Conservation (phyloP, 164 flowering plant genomes). For the Macadamia integrifolia region DNA sequence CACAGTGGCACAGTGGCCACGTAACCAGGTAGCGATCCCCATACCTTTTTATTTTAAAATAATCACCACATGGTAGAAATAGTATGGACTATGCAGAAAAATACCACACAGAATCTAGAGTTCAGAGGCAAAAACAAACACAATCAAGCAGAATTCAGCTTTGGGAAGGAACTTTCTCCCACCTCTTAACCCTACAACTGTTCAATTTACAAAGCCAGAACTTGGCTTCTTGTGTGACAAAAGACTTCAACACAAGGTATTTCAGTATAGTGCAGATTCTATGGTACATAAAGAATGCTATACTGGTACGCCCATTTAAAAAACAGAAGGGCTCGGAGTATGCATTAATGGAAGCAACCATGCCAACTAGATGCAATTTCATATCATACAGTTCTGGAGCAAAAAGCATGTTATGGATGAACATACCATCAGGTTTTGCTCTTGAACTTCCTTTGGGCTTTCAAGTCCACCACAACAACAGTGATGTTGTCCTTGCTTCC, state of each 20-base stretch:
- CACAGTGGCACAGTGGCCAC: no score
- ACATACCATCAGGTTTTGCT: conserved; percentile 38
- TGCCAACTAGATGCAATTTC: conserved; percentile 18
- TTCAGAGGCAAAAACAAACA: conserved; percentile 41
- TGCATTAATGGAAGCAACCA: conserved; percentile 17
- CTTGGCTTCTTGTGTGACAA: conserved; percentile 18
- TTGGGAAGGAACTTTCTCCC: conserved; percentile 7
- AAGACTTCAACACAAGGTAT: conserved; percentile 17
- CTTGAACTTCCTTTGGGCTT: conserved; percentile 69
- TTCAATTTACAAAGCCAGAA: conserved; percentile 36
- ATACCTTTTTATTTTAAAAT: no score
- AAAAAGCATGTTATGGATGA: background rate
- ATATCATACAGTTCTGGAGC: conserved; percentile 19
- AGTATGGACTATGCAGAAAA: background rate
- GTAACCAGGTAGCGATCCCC: no score
- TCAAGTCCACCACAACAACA: conserved; percentile 75
- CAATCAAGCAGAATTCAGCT: conserved; percentile 18
- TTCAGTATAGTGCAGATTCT: conserved; percentile 23
- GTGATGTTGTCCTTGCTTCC: conserved; percentile 82
- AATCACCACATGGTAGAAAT: no score
- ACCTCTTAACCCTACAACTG: conserved; percentile 22
- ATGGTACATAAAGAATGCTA: conserved; percentile 25
- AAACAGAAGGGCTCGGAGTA: conserved; percentile 34
- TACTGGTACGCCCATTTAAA: conserved; percentile 34
- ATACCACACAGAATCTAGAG: conserved; percentile 40